phyloP scores from a whole-genome alignment of 1,284 basidiomycete species.

The Tylopilus sp. region DNA sequence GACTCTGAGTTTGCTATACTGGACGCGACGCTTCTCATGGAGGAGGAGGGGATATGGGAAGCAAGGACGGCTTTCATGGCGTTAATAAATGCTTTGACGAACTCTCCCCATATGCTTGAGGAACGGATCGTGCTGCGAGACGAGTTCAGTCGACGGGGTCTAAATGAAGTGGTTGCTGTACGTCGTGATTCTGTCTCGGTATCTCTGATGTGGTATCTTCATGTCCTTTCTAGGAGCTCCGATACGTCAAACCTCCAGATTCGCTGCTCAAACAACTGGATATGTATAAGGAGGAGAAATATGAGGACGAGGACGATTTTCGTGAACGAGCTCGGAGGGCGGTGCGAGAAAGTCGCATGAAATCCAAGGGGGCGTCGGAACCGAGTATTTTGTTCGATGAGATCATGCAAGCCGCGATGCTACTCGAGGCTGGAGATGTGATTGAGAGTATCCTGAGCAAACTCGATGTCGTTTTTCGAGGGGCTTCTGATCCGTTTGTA shows the following conservation, averaged over 20 bases:
- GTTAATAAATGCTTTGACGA: slow-evolving; percentile 76
- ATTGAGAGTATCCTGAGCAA: slow-evolving; percentile 24
- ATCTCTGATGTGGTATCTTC: not conserved
- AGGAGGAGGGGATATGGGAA: slow-evolving; percentile 76
- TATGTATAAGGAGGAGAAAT: slow-evolving; percentile 82
- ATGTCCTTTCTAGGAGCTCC: slow-evolving; percentile 49
- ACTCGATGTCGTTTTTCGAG: slow-evolving; percentile 52
- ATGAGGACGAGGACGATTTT: slow-evolving; percentile 83
- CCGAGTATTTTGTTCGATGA: slow-evolving; percentile 51
- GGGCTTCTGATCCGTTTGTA: slow-evolving; percentile 58
- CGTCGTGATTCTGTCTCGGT: slow-evolving; percentile 28
- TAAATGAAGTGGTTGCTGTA: slow-evolving; percentile 82
- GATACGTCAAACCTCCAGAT: slow-evolving; percentile 75
- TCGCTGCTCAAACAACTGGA: slow-evolving; percentile 68
- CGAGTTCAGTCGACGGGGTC: slow-evolving; percentile 72
- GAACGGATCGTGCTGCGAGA: slow-evolving; percentile 74
- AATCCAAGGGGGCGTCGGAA: slow-evolving; percentile 42
- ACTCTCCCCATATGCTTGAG: slow-evolving; percentile 72
- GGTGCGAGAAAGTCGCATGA: slow-evolving; percentile 35
- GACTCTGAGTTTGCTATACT: slow-evolving; percentile 39
- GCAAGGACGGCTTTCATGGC: slow-evolving; percentile 73
- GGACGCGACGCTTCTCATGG: slow-evolving; percentile 39
- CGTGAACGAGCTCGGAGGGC: slow-evolving; percentile 54
- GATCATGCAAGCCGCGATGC: slow-evolving; percentile 51
- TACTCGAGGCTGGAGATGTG: slow-evolving; percentile 23